Evolutionary conservation across 805 yeast species (phyloP).

Genomic region (Sugiyamaella valdiviana): DNA sequence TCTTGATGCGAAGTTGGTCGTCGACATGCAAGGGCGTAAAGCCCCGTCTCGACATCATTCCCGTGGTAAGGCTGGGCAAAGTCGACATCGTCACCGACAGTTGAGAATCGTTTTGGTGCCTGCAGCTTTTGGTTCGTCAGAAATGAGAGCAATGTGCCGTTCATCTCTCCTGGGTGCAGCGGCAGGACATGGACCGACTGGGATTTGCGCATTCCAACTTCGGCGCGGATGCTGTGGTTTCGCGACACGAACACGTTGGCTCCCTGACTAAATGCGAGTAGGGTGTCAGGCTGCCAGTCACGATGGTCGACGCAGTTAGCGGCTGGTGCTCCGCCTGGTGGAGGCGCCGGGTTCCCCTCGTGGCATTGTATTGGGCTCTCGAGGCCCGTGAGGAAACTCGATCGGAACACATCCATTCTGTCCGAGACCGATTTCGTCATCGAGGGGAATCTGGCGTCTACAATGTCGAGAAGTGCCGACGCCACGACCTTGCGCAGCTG

Average conservation of each 20-base stretch:
- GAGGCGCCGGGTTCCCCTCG: not conserved
- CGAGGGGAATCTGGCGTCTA: slow-evolving; percentile 41
- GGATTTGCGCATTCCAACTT: slow-evolving; percentile 2
- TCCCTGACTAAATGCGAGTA: slow-evolving; percentile 13
- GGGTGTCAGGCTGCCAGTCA: slow-evolving; percentile 19
- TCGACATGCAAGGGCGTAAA: slow-evolving; percentile 24
- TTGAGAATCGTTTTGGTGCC: slow-evolving; percentile 13
- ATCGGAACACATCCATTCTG: slow-evolving; percentile 55
- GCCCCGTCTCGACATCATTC: slow-evolving; percentile 9
- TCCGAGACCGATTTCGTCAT: slow-evolving; percentile 45
- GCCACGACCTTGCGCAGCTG: slow-evolving; percentile 68
- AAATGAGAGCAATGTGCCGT: slow-evolving; percentile 16
- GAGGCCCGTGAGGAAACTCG: slow-evolving; percentile 32
- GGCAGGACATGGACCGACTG: slow-evolving; percentile 2
- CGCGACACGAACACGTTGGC: slow-evolving; percentile 13
- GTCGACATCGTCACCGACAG: slow-evolving; percentile 9
- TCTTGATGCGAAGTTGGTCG: slow-evolving; percentile 11
- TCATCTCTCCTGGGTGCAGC: not conserved
- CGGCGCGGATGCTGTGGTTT: slow-evolving; percentile 4
- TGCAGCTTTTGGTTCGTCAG: slow-evolving; percentile 23
- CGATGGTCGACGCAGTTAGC: not conserved
- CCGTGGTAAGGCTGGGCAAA: not conserved
- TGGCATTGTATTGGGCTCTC: slow-evolving; percentile 12
- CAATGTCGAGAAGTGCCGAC: slow-evolving; percentile 50
- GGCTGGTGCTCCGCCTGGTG: slow-evolving; percentile 1